Evolutionary conservation across 108 stramenopile species (phyloP), one percentile per base, ranked within the genome.

Genomic region (Phaeodactylum tricornutum): DNA sequence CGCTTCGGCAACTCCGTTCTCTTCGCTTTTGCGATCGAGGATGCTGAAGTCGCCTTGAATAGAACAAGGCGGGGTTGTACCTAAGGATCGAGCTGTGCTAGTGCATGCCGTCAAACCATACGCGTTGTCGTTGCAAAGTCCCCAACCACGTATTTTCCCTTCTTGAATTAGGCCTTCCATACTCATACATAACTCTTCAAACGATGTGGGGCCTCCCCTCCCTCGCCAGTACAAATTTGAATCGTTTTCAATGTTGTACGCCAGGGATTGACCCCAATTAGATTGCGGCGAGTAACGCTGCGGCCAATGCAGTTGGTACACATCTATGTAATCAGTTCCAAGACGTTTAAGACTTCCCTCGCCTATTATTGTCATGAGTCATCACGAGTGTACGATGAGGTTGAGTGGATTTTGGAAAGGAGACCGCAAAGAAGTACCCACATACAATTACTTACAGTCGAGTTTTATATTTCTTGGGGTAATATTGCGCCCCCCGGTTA

Each of bases 121-220:
- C 7, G 92, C 80, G 63, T 87, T 87, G 64, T 93, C 92, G 60
- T 93, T 93, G 61, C 87, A 93, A 16, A 89, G 47, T 25, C 92
- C 92, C 84, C 84, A 89, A 23, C 87, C 80, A 4, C 87, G 67
- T 43, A 93, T 90, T 53, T 83, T 92, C 6, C 90, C 90, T 44
- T 80, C 49, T 23, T 85, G 70, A 32, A 92, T 76, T 44, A 92
- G 53, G 2, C 72, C 59, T 43, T 92, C 76, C 85, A 92, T 85
- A 15, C 75, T 51, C 22, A 79, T n/a, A 43, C 85, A 87, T 35
- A 87, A 35, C 2, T 92, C 83, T 59, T 92, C 90, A 60, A 92
- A 87, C 32, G 76, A 73, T 11, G 78, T 85, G 6, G 84, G 81
- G 9, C 76, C 75, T 44, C 79, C 79, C 31, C 61, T 38, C 3